phyloP scores from a whole-genome alignment of 106 monocot species.

The Dendrobium huoshanense region DNA sequence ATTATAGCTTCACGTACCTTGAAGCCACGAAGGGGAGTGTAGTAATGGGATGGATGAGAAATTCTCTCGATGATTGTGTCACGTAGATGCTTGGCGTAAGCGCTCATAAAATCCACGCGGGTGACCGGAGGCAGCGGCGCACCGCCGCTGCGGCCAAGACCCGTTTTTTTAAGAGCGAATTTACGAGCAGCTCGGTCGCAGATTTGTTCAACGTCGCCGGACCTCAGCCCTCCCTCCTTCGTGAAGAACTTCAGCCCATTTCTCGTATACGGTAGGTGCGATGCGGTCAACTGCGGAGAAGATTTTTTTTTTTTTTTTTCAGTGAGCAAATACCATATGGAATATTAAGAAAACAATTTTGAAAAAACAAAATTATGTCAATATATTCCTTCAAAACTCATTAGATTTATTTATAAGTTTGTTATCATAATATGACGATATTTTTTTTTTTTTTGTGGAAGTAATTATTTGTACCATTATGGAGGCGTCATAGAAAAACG shows the following conservation, averaged over 20 bases:
- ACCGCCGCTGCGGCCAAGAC: constrained; percentile 1
- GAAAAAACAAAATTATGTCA: too few species aligned
- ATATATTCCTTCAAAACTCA: too few species aligned
- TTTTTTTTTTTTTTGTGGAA: too few species aligned
- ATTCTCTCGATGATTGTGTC: constrained; percentile 34
- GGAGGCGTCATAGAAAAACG: constrained; percentile 42
- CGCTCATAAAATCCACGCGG: constrained; percentile 42
- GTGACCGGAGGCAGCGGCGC: neutral
- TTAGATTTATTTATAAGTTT: too few species aligned
- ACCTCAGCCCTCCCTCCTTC: constrained; percentile 29
- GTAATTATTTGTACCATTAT: constrained; percentile 28
- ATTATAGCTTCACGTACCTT: constrained; percentile 15
- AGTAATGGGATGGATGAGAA: constrained; percentile 24
- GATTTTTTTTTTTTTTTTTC: too few species aligned
- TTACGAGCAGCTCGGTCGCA: constrained; percentile 40
- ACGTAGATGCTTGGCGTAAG: constrained; percentile 41
- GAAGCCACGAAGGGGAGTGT: constrained; percentile 39
- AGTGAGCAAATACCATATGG: too few species aligned
- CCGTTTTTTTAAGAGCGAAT: constrained; percentile 24
- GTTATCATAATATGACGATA: too few species aligned
- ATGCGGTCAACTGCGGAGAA: constrained; percentile 43
- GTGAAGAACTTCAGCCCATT: constrained; percentile 70
- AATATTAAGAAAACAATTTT: too few species aligned
- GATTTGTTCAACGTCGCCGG: constrained; percentile 34
- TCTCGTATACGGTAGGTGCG: constrained; percentile 52